These are phyloP conservation scores for Pseudonectria foliicola DNA, from an alignment of 2,329 filamentous ascomycete species.

Conservation along the genomic window DNA sequence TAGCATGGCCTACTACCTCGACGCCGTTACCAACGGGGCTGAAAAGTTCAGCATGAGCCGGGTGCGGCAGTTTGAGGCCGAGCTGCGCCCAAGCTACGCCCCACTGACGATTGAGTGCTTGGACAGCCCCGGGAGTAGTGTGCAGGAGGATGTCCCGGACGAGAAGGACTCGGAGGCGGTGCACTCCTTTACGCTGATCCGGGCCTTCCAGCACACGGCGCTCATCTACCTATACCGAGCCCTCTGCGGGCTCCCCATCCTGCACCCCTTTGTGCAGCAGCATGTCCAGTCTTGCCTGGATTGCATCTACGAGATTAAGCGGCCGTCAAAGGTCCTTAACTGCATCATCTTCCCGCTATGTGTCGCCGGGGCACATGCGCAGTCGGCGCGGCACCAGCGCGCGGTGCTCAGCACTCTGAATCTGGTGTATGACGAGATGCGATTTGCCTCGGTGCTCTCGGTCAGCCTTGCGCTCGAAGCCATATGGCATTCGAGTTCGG, in stretches of 20 bases:
- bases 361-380: slow-evolving; percentile 29
- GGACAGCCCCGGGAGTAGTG: neutral
- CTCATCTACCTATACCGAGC: slow-evolving; percentile 37
- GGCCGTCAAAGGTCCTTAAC: slow-evolving; percentile 30
- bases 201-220: slow-evolving; percentile 33
- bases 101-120: slow-evolving; percentile 20
- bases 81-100: slow-evolving; percentile 20
- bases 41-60: slow-evolving; percentile 22
- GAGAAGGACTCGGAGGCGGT: slow-evolving; percentile 23
- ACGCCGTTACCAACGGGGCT: slow-evolving; percentile 8
- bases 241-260: slow-evolving; percentile 31
- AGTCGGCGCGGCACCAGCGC: slow-evolving; percentile 20
- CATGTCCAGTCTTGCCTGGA: slow-evolving; percentile 29
- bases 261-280: slow-evolving; percentile 33
- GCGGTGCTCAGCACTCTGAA: slow-evolving; percentile 13
- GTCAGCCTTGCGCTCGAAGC: slow-evolving; percentile 15
- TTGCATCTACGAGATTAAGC: slow-evolving; percentile 28
- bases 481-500: slow-evolving; percentile 14
- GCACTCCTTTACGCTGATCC: slow-evolving; percentile 29
- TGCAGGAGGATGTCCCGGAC: neutral
- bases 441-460: slow-evolving; percentile 32
- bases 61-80: slow-evolving; percentile 22
- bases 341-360: slow-evolving; percentile 33
- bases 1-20: slow-evolving; percentile 23
- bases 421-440: slow-evolving; percentile 25